These are phyloP conservation scores for Penicillium lagena DNA, from an alignment of 495 filamentous ascomycete species.

Conservation along the genomic window DNA sequence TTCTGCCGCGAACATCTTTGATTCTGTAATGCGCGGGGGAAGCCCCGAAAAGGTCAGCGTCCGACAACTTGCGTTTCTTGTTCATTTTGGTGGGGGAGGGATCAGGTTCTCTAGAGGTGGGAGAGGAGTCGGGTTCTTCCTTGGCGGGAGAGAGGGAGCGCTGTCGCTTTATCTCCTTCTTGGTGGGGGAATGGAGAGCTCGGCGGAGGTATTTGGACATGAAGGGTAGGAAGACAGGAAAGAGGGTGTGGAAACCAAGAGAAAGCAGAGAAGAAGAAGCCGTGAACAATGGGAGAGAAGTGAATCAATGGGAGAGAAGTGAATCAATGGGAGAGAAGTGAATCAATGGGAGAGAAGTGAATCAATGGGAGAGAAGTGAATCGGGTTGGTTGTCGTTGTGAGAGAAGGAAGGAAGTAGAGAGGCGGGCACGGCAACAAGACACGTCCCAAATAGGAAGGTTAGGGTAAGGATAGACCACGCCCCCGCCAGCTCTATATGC, in stretches of 20 bases:
- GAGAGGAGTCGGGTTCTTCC: not conserved
- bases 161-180: not conserved
- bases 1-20: slow-evolving; percentile 26
- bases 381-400: not conserved
- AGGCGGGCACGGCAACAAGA: not conserved
- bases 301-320: slow-evolving; percentile 1
- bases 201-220: not conserved
- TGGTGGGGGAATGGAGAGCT: not conserved
- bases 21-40: slow-evolving; percentile 18
- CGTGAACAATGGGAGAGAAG: not conserved
- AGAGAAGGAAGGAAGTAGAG: not conserved
- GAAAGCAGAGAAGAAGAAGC: not conserved
- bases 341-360: slow-evolving; percentile 1
- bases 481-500: not conserved
- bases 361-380: not conserved
- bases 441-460: too few species aligned
- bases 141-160: not conserved
- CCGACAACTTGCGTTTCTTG: not conserved
- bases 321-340: slow-evolving; percentile 1
- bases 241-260: not conserved
- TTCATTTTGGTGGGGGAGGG: not conserved
- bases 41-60: slow-evolving; percentile 1
- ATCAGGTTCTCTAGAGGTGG: not conserved
- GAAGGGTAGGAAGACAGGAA: not conserved
- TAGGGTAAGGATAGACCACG: not conserved